phyloP scores from a whole-genome alignment of 2,329 filamentous ascomycete species.

The Pseudopithomyces chartarum region DNA sequence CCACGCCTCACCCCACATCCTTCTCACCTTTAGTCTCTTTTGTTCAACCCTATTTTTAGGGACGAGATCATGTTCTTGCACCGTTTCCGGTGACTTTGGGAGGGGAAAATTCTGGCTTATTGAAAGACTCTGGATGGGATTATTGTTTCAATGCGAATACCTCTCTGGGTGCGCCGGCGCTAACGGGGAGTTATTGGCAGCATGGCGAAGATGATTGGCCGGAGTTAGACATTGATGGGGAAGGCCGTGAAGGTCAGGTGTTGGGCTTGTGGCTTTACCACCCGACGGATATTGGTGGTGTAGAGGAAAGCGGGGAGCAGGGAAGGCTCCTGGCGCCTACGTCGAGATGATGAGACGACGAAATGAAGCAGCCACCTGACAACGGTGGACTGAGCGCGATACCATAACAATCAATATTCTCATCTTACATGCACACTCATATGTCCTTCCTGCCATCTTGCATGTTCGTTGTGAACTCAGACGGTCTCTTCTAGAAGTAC shows the following conservation, averaged over 20 bases:
- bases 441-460: background rate
- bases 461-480: background rate
- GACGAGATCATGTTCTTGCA: slow-evolving; percentile 34
- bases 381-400: background rate
- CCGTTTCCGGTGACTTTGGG: slow-evolving; percentile 27
- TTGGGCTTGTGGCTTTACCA: slow-evolving; percentile 4
- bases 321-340: slow-evolving; percentile 7
- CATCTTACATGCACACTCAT: slow-evolving; percentile 2
- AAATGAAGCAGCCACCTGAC: background rate
- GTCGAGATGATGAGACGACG: slow-evolving; percentile 10
- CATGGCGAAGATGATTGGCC: slow-evolving; percentile 14
- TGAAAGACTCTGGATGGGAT: slow-evolving; percentile 9
- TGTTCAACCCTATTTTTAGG: slow-evolving; percentile 31
- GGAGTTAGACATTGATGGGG: slow-evolving; percentile 1
- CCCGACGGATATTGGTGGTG: slow-evolving; percentile 5
- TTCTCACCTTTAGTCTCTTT: slow-evolving; percentile 20
- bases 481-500: background rate
- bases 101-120: slow-evolving; percentile 33
- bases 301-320: slow-evolving; percentile 1
- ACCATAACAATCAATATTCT: slow-evolving; percentile 3
- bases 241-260: background rate
- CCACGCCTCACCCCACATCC: slow-evolving; percentile 3
- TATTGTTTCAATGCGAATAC: slow-evolving; percentile 31
- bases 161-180: slow-evolving; percentile 30
- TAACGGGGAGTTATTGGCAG: slow-evolving; percentile 24